Conservation (phyloP, 768 basidiomycete genomes). For the Naematelia encephala region DNA sequence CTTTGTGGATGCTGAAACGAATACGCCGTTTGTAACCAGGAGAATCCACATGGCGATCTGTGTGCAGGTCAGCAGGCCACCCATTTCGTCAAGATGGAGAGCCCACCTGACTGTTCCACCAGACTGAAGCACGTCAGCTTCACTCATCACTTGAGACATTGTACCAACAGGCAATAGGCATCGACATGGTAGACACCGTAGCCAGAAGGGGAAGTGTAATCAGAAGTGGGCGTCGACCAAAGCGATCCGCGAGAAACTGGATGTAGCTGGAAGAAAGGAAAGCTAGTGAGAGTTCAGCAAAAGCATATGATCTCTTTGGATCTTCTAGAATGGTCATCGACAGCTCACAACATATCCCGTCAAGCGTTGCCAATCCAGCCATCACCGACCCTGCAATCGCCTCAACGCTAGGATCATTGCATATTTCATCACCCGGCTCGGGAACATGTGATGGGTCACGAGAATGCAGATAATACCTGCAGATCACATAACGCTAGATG, state of each 20-base stretch:
- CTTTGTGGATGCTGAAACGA: constrained; percentile 42
- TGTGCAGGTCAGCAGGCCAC: not conserved
- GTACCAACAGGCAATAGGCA: constrained; percentile 36
- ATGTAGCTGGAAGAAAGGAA: constrained; percentile 39
- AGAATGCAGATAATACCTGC: constrained; percentile 19
- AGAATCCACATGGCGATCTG: constrained; percentile 31
- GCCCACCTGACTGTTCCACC: not conserved
- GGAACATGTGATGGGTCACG: constrained; percentile 11
- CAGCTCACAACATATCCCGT: constrained; percentile 38
- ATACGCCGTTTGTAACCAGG: constrained; percentile 31
- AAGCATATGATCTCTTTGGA: not conserved
- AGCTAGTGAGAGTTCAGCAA: no score
- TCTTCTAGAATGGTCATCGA: not conserved
- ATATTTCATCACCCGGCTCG: constrained; percentile 24
- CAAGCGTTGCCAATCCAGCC: constrained; percentile 38
- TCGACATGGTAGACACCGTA: constrained; percentile 33
- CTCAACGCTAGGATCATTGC: constrained; percentile 28
- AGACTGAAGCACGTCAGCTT: not conserved
- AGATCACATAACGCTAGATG: constrained; percentile 35
- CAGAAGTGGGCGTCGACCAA: constrained; percentile 36
- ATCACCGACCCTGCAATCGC: constrained; percentile 32
- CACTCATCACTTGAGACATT: not conserved
- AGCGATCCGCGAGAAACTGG: constrained; percentile 36
- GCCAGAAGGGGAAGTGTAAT: constrained; percentile 32
- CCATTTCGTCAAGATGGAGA: not conserved